Conservation (phyloP, 805 yeast genomes). For the Danielia oregonensis region DNA sequence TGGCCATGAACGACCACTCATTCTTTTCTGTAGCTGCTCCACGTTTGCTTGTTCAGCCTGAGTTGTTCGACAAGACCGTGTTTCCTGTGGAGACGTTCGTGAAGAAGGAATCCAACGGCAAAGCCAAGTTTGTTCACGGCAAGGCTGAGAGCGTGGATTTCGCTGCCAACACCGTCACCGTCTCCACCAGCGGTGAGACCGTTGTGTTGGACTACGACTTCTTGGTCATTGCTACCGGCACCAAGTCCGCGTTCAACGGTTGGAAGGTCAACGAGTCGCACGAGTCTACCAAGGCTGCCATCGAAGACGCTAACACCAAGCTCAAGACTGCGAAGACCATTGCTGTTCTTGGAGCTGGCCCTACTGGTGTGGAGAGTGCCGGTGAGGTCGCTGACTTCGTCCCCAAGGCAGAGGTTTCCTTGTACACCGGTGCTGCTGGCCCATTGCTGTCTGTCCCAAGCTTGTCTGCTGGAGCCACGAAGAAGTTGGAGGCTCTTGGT, state of each 20-base stretch:
- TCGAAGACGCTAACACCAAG: conserved; percentile 13
- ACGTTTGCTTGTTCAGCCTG: conserved; percentile 27
- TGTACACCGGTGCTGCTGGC: conserved; percentile 21
- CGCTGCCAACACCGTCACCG: conserved; percentile 15
- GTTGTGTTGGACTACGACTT: conserved; percentile 22
- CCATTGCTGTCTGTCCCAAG: conserved; percentile 5
- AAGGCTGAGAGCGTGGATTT: conserved; percentile 24
- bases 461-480: conserved; percentile 6
- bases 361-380: conserved; percentile 36
- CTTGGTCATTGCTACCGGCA: conserved; percentile 35
- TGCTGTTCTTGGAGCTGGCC: conserved; percentile 40
- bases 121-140: conserved; percentile 22
- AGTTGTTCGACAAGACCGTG: conserved; percentile 13
- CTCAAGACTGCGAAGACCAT: conserved; percentile 22
- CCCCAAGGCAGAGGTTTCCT: conserved; percentile 18
- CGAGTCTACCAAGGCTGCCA: conserved; percentile 13
- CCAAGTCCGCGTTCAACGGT: conserved; percentile 17
- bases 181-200: conserved; percentile 7
- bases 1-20: conserved; percentile 22
- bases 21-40: conserved; percentile 29
- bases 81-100: conserved; percentile 19
- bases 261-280: conserved; percentile 23
- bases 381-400: conserved; percentile 30
- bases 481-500: conserved; percentile 10
- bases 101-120: conserved; percentile 11